These are phyloP conservation scores for Tulasnella sp. DNA, from an alignment of 768 basidiomycete species.

Conservation along the genomic window DNA sequence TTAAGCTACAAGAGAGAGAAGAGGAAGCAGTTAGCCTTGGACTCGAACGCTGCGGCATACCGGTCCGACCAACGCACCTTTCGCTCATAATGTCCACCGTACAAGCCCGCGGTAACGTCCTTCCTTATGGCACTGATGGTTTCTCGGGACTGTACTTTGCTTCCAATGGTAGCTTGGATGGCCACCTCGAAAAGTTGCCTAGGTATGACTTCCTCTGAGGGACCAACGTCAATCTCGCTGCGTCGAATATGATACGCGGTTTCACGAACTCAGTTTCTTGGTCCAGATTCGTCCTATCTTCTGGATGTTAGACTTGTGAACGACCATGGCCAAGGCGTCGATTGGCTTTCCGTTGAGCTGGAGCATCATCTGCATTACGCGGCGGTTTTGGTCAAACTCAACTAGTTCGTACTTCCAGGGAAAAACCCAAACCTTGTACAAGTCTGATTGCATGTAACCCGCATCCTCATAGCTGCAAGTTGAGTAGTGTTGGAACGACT, in stretches of 20 bases:
- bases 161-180: conserved; percentile 89
- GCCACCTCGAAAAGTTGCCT: conserved; percentile 91
- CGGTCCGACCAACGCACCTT: conserved; percentile 51
- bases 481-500: conserved; percentile 14
- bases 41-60: neutral
- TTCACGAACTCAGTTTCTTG: conserved; percentile 76
- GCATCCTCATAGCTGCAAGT: conserved; percentile 82
- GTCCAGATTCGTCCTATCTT: conserved; percentile 78
- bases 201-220: conserved; percentile 82
- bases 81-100: conserved; percentile 92
- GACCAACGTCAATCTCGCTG: neutral
- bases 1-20: conserved; percentile 33
- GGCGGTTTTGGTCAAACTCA: neutral
- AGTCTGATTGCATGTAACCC: conserved; percentile 75
- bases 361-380: conserved; percentile 68
- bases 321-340: conserved; percentile 88
- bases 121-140: conserved; percentile 80
- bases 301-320: conserved; percentile 77
- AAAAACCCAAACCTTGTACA: conserved; percentile 62
- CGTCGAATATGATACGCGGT: neutral
- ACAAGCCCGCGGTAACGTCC: conserved; percentile 90
- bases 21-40: neutral
- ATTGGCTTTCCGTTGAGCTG: conserved; percentile 84
- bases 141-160: conserved; percentile 83
- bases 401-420: neutral